phyloP scores from a whole-genome alignment of 441 rosid genomes.

The Arabidopsis lyrata region DNA sequence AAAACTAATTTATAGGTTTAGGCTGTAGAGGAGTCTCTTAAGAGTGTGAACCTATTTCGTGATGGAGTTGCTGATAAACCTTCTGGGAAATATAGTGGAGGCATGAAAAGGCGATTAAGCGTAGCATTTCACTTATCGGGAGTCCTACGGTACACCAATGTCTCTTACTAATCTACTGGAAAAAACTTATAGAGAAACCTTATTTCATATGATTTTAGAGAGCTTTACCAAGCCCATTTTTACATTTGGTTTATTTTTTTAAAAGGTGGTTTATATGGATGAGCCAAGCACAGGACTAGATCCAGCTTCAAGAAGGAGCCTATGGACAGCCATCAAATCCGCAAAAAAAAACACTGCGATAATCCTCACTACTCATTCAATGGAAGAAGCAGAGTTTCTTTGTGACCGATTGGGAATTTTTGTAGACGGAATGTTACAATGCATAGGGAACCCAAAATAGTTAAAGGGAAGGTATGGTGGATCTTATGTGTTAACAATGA shows the following conservation, averaged over 20 bases:
- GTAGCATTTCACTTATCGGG: conserved; percentile 97
- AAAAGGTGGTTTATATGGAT: conserved; percentile 94
- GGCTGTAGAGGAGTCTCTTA: conserved; percentile 98
- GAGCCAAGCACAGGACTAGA: conserved; percentile 98
- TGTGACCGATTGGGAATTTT: conserved; percentile 94
- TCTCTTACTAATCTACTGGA: not conserved
- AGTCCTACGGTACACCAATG: conserved; percentile 71
- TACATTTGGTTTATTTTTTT: not conserved
- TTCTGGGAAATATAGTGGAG: conserved; percentile 96
- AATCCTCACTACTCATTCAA: conserved; percentile 96
- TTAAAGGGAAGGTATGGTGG: conserved; percentile 92
- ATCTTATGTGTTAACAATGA: conserved; percentile 82
- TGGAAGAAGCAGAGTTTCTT: conserved; percentile 97
- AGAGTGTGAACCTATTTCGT: conserved; percentile 71
- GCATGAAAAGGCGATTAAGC: conserved; percentile 97
- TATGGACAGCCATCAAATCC: conserved; percentile 88
- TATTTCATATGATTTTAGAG: not conserved
- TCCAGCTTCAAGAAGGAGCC: conserved; percentile 90
- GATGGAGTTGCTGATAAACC: conserved; percentile 89
- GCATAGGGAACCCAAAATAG: conserved; percentile 94
- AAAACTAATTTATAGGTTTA: conserved; percentile 25
- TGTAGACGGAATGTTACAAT: conserved; percentile 85
- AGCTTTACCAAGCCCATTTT: not conserved
- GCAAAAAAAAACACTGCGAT: conserved; percentile 85
- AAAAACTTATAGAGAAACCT: not conserved